These are phyloP conservation scores for Clavariopsis aquatica DNA, from an alignment of 495 filamentous ascomycete species.

Conservation along the genomic window DNA sequence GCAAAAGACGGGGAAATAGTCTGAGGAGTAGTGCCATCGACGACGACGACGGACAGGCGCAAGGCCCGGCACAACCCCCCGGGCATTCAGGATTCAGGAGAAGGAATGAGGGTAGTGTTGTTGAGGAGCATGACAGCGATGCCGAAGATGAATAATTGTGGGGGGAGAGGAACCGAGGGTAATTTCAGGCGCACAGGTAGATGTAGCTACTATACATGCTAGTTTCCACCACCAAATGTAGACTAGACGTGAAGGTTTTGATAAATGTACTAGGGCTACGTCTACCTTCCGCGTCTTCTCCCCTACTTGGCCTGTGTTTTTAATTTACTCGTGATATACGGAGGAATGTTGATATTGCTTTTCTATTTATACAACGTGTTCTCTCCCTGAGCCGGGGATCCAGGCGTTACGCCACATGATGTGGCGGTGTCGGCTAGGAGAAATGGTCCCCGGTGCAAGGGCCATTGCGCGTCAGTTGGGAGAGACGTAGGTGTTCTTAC, in stretches of 20 bases:
- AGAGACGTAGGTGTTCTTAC: not conserved
- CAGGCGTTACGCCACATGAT: not conserved
- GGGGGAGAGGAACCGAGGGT: not conserved
- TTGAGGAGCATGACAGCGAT: constrained; percentile 24
- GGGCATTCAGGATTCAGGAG: constrained; percentile 27
- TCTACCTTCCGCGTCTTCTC: no score
- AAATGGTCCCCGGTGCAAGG: not conserved
- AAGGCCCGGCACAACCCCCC: not conserved
- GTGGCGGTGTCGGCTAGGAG: not conserved
- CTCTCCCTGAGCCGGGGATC: not conserved
- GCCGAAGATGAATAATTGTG: constrained; percentile 12
- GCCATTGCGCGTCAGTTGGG: not conserved
- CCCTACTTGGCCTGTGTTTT: no score
- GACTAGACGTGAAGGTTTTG: no score
- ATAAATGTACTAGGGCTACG: no score
- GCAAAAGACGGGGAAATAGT: constrained; percentile 37
- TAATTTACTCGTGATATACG: no score
- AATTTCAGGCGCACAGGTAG: no score
- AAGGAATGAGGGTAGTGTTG: constrained; percentile 8
- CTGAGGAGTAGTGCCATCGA: constrained; percentile 26
- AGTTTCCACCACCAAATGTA: no score
- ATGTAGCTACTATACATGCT: no score
- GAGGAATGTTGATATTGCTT: not conserved
- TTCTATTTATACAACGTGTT: not conserved
- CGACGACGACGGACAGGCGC: constrained; percentile 10